phyloP scores from a whole-genome alignment of 768 basidiomycete genomes.

The Tephrocybe sp. region DNA sequence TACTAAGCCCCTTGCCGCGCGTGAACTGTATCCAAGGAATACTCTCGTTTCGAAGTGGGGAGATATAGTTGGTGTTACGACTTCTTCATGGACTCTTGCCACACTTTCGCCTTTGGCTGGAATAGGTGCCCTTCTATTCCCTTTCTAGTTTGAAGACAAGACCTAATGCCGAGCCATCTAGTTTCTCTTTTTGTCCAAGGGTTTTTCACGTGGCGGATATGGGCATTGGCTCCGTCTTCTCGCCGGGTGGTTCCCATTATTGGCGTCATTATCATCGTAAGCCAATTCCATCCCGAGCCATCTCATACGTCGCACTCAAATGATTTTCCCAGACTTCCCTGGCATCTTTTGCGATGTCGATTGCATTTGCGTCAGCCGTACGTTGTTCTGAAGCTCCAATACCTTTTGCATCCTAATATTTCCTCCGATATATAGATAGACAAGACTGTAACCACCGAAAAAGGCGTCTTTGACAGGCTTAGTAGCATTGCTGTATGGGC shows the following conservation, averaged over 20 bases:
- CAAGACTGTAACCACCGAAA: not conserved
- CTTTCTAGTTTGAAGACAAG: not conserved
- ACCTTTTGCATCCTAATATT: not conserved
- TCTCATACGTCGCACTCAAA: not conserved
- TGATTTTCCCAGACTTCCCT: conserved; percentile 11
- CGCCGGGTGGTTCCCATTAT: not conserved
- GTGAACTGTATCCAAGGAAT: not conserved
- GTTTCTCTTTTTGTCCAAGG: not conserved
- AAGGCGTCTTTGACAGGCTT: not conserved
- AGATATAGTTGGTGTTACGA: not conserved
- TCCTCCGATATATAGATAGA: not conserved
- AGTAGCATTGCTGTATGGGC: not conserved
- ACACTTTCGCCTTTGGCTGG: not conserved
- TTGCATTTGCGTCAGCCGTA: not conserved
- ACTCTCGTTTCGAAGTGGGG: not conserved
- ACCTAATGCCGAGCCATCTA: not conserved
- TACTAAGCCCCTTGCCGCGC: not conserved
- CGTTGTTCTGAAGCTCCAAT: not conserved
- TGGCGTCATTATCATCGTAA: not conserved
- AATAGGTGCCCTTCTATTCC: not conserved
- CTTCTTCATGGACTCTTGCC: not conserved
- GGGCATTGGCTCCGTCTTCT: not conserved
- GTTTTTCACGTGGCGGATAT: not conserved
- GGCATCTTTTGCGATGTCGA: conserved; percentile 12
- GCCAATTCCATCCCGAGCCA: not conserved